A percentile compares a stretch with the other conserved stretches of the same genome.
phyloP scores from a whole-genome alignment of 345 rosid genomes.

The Aquilaria malaccensis region DNA sequence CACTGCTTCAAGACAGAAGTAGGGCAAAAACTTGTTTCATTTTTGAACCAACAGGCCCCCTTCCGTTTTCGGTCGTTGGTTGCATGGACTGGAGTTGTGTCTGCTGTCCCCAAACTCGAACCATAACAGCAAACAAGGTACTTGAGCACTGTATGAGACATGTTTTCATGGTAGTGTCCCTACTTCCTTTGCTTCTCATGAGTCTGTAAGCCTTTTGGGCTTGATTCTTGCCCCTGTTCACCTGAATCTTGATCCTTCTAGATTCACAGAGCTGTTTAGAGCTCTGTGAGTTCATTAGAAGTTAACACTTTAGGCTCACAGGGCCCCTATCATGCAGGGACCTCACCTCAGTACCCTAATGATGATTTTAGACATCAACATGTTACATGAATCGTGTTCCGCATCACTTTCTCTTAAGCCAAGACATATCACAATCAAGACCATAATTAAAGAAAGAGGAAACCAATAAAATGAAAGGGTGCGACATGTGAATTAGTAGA shows the following conservation, averaged over 20 bases:
- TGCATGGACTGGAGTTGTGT: conserved; percentile 11
- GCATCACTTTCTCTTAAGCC: background rate
- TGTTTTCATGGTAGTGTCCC: conserved; percentile 14
- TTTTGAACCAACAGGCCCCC: conserved; percentile 11
- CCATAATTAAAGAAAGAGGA: background rate
- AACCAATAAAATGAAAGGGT: background rate
- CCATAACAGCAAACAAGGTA: conserved; percentile 12
- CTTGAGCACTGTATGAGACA: conserved; percentile 2
- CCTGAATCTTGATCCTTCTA: no score
- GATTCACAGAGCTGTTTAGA: no score
- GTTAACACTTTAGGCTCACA: no score
- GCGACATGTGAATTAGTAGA: conserved; percentile 20
- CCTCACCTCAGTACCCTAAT: no score
- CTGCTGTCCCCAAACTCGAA: conserved; percentile 12
- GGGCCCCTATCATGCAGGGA: no score
- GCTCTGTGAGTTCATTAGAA: no score
- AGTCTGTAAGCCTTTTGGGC: no score
- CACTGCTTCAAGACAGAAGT: background rate
- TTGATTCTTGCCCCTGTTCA: no score
- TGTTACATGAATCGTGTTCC: no score
- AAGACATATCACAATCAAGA: background rate
- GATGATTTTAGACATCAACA: no score
- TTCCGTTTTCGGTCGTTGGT: conserved; percentile 22
- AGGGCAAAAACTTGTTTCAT: background rate
- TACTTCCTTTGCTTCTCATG: background rate